A percentile compares a stretch with the other conserved stretches of the same genome.
phyloP scores from a whole-genome alignment of 352 stramenopile genomes.

The Phytophthora sansomeana region DNA sequence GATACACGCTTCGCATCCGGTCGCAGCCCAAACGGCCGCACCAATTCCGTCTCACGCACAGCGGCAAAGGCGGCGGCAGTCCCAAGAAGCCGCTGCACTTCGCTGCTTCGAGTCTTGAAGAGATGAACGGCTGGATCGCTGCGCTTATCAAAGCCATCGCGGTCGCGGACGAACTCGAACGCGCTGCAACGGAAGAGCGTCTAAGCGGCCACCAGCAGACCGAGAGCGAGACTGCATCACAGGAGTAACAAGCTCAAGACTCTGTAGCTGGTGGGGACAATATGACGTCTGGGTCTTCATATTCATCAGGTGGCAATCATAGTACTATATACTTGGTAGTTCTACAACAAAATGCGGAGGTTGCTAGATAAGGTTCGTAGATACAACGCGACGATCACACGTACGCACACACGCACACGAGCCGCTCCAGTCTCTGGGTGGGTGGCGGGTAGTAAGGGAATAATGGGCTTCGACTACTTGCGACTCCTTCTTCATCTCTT shows the following conservation, averaged over 20 bases:
- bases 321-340: conserved; percentile 57
- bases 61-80: conserved; percentile 32
- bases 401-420: conserved; percentile 20
- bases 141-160: conserved; percentile 71
- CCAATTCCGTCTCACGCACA: conserved; percentile 67
- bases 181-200: conserved; percentile 22
- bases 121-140: conserved; percentile 77
- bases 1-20: conserved; percentile 71
- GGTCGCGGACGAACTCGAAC: conserved; percentile 60
- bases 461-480: conserved; percentile 37
- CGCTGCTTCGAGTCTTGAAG: conserved; percentile 60
- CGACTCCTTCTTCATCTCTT: conserved; percentile 43
- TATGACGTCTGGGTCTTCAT: conserved; percentile 52
- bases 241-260: conserved; percentile 1
- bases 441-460: conserved; percentile 8
- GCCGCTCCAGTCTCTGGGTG: conserved; percentile 16
- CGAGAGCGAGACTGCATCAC: conserved; percentile 5
- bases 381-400: conserved; percentile 44
- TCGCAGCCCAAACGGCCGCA: conserved; percentile 72
- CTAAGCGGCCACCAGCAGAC: conserved; percentile 10
- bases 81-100: conserved; percentile 71
- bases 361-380: conserved; percentile 31
- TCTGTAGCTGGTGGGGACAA: conserved; percentile 12
- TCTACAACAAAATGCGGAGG: conserved; percentile 54
- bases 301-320: conserved; percentile 43